These are phyloP conservation scores for Tirmania nivea DNA, from an alignment of 495 filamentous ascomycete species.

Conservation along the genomic window DNA sequence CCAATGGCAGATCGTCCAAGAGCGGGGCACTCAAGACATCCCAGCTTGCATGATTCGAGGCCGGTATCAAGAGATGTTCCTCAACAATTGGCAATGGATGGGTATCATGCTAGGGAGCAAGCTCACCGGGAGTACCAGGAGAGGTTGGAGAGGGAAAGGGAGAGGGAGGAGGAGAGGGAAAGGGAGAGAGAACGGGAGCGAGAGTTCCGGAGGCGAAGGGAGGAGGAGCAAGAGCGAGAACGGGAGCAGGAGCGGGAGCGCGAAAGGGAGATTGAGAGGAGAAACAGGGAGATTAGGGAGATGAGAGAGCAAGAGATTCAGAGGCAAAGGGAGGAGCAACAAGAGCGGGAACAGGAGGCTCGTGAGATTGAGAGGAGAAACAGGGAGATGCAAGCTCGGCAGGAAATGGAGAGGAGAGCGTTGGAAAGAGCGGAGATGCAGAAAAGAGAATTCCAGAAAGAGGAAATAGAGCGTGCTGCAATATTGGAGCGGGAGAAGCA, in stretches of 20 bases:
- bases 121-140: neutral
- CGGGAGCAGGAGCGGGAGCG: neutral
- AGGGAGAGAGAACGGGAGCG: no score
- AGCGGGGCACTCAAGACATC: neutral
- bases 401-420: neutral
- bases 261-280: neutral
- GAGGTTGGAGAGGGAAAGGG: neutral
- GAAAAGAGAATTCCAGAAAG: no score
- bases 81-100: neutral
- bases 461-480: no score
- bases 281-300: neutral
- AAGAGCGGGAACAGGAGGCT: neutral
- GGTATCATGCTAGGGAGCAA: neutral
- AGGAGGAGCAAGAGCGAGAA: neutral
- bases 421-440: no score
- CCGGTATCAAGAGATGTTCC: neutral
- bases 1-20: neutral
- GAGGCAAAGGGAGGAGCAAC: neutral
- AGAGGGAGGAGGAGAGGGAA: no score
- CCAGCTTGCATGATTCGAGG: neutral
- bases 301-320: neutral
- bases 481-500: neutral
- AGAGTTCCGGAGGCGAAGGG: no score
- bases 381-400: neutral
- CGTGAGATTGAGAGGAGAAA: neutral